Conservation (phyloP, 2,329 filamentous ascomycete genomes). For the Escovopsis sp. region DNA sequence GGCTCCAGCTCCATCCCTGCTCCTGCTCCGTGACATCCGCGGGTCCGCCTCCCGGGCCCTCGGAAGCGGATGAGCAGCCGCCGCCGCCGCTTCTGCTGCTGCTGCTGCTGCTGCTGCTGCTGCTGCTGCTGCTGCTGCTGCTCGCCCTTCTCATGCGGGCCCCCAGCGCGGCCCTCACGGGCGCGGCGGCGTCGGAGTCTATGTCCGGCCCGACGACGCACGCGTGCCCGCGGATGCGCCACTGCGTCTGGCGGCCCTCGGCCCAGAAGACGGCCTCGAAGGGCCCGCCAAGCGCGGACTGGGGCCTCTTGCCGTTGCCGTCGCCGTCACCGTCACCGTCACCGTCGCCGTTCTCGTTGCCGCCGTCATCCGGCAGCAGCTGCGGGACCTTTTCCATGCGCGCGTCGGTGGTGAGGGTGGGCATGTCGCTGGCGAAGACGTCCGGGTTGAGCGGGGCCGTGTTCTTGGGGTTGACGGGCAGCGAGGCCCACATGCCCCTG, state of each 20-base stretch:
- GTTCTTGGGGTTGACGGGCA: slow-evolving; percentile 61
- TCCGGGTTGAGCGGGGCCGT: slow-evolving; percentile 55
- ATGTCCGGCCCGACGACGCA: slow-evolving; percentile 62
- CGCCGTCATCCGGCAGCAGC: slow-evolving; percentile 30
- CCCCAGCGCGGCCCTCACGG: slow-evolving; percentile 45
- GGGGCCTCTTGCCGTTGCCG: slow-evolving; percentile 12
- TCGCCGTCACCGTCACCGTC: no score
- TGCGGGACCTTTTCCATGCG: slow-evolving; percentile 75
- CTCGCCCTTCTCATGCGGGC: slow-evolving; percentile 41
- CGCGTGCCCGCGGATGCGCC: slow-evolving; percentile 65
- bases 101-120: not conserved
- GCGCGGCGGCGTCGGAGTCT: slow-evolving; percentile 26
- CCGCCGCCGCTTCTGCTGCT: not conserved
- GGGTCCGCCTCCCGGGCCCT: no score
- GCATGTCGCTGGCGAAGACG: slow-evolving; percentile 59
- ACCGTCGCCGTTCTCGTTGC: no score
- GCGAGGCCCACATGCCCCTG: slow-evolving; percentile 66
- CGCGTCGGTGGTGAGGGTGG: slow-evolving; percentile 74
- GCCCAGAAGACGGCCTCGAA: slow-evolving; percentile 84
- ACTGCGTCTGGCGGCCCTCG: slow-evolving; percentile 57
- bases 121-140: not conserved
- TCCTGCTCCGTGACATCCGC: no score
- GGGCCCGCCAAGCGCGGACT: slow-evolving; percentile 47
- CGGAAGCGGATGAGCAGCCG: no score
- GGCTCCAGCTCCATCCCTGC: slow-evolving; percentile 57